Conservation (phyloP, 805 yeast genomes). For the Kluyveromyces wickerhamii region DNA sequence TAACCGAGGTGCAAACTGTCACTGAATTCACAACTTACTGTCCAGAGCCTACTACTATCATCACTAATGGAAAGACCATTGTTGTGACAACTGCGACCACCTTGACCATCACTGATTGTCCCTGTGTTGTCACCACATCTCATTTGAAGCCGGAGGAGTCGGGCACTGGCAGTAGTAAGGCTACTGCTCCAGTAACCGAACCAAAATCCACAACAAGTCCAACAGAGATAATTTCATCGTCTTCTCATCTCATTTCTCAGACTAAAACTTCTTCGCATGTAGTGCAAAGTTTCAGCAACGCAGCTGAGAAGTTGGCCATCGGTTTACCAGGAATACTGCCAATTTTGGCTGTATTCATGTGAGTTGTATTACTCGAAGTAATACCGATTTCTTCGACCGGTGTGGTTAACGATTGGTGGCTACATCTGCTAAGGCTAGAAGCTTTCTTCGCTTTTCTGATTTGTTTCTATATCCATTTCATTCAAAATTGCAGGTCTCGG, state of each 20-base stretch:
- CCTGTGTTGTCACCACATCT: constrained; percentile 56
- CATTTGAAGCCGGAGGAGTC: not conserved
- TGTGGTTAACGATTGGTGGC: too few relatives aligned
- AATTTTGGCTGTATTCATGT: not conserved
- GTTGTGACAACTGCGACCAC: constrained; percentile 75
- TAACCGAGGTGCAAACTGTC: constrained; percentile 38
- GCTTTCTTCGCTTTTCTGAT: too few relatives aligned
- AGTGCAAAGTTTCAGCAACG: too few relatives aligned
- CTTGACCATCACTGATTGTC: constrained; percentile 78
- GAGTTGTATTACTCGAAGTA: not conserved
- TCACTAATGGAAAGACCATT: constrained; percentile 60
- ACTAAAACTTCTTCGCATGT: too few relatives aligned
- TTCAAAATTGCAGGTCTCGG: too few relatives aligned
- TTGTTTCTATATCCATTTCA: too few relatives aligned
- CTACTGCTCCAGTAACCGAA: not conserved
- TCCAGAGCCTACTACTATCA: constrained; percentile 62
- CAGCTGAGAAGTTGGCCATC: too few relatives aligned
- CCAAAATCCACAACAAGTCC: not conserved
- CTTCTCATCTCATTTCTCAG: too few relatives aligned
- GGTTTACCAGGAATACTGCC: not conserved
- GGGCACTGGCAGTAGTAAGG: not conserved
- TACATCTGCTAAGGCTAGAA: too few relatives aligned
- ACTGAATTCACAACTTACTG: constrained; percentile 76
- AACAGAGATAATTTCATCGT: not conserved
- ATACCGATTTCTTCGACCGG: not conserved